Base-by-base conservation (phyloP, 805 yeast genomes). In the Suhomyces emberorum region DNA sequence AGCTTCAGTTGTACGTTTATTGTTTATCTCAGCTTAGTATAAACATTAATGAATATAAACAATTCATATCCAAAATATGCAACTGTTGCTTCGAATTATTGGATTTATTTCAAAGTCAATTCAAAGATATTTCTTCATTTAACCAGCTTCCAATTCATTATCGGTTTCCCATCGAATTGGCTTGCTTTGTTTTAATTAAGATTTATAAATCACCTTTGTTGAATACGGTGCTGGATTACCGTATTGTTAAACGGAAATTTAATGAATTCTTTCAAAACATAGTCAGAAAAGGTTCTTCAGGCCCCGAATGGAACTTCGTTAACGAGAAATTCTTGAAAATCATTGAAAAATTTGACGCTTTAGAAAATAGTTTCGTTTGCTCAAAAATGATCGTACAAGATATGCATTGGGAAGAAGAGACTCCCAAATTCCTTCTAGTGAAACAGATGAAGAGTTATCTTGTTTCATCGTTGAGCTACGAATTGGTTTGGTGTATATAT, bases 111-210 rank as follows among this genome's bases (percentile, higher is more conserved):
- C 53, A 54, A 32, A 37, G 30, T 10, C 45, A 49, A n/a, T 46
- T 56, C 19, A 39, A 46, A 27, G 44, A 48, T 34, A 21, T 34
- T 23, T 33, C 34, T 38, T 44, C 46, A 38, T 52, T 44, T 34
- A 54, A 55, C 39, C 65, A 46, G 45, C 43, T 65, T n/a, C 73
- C 74, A 2, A 53, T 68, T 24, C 70, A 68, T 47, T 64, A 55
- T 41, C 63, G 59, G 31, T 66, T 65, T 39, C 58, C 66, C 12
- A 43, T 67, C 16, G 70, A 65, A 32, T 53, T 63, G 39, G 55
- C 56, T 4, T 38, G 57, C 1, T 52, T 64, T 30, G 40, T 61
- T 4, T 41, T 66, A 49, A 38, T 64, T 33, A 54, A 64, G 33
- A 48, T 64, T n/a, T 59, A 41, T 44, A 55, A 57, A 41, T 55